Evolutionary conservation across 495 filamentous ascomycete genomes (phyloP).

Genomic region (Symbiotaphrina buchneri): DNA sequence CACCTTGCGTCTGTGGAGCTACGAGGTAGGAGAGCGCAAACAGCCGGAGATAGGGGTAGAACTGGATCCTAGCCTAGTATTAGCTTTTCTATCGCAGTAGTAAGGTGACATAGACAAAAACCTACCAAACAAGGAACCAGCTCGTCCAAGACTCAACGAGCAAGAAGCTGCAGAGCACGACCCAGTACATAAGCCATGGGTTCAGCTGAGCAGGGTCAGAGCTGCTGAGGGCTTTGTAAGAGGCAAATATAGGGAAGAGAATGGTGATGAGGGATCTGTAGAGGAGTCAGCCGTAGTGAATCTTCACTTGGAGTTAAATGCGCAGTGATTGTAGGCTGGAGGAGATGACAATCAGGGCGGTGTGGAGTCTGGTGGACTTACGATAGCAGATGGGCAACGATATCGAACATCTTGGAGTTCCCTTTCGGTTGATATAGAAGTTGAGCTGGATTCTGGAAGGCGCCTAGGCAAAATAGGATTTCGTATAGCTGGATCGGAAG

Average conservation of each 20-base stretch:
- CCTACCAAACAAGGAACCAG: constrained; percentile 64
- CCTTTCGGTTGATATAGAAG: too few relatives aligned
- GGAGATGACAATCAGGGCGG: not conserved
- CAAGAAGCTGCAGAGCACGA: constrained; percentile 61
- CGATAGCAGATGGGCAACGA: constrained; percentile 48
- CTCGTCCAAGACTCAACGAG: constrained; percentile 71
- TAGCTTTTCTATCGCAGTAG: not conserved
- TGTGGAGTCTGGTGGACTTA: constrained; percentile 6
- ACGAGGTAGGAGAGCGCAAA: constrained; percentile 84
- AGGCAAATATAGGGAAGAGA: constrained; percentile 89
- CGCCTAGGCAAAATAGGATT: too few relatives aligned
- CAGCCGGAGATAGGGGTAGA: constrained; percentile 84
- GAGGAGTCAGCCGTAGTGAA: not conserved
- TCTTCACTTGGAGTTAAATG: constrained; percentile 4
- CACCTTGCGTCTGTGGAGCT: constrained; percentile 88
- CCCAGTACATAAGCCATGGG: constrained; percentile 99
- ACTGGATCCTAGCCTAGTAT: constrained; percentile 42
- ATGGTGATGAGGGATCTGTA: constrained; percentile 68
- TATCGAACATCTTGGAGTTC: constrained; percentile 46
- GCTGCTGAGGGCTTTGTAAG: constrained; percentile 92
- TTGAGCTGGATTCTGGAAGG: too few relatives aligned
- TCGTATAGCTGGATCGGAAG: too few relatives aligned
- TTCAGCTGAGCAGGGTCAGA: constrained; percentile 75
- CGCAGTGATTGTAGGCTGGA: constrained; percentile 1
- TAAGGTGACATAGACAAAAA: not conserved